Conservation (phyloP, 306 rosid genomes). For the Oxytropis ochrocephala region DNA sequence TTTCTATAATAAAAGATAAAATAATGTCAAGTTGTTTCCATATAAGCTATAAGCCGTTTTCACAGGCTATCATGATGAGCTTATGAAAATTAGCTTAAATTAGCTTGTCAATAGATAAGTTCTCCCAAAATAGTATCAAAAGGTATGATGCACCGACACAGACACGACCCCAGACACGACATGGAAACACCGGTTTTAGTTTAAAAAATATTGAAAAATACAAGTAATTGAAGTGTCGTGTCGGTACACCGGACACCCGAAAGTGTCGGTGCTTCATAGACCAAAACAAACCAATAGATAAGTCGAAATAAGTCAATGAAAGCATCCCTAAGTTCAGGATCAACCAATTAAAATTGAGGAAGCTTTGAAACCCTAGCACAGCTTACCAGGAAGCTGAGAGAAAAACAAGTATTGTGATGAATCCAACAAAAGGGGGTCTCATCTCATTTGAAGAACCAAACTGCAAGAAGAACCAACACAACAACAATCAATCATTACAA, state of each 20-base stretch:
- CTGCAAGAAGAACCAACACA: constrained; percentile 24
- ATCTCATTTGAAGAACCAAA: constrained; percentile 28
- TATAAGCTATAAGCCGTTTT: neutral
- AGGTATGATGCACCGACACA: no score
- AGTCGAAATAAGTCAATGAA: neutral
- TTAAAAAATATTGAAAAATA: no score
- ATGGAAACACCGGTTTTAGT: no score
- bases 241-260: no score
- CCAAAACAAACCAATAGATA: no score
- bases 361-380: constrained; percentile 12
- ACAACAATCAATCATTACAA: neutral
- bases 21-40: no score
- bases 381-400: constrained; percentile 40
- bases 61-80: no score
- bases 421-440: constrained; percentile 26
- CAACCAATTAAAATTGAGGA: neutral
- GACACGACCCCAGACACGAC: no score
- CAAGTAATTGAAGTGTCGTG: no score
- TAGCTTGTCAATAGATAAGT: neutral
- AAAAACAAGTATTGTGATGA: constrained; percentile 20
- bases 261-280: no score
- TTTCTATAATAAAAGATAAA: no score
- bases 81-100: neutral
- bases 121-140: no score
- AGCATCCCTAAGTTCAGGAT: neutral